Base-by-base conservation (phyloP, 2,329 filamentous ascomycete species). In the Trichoderma sp. region DNA sequence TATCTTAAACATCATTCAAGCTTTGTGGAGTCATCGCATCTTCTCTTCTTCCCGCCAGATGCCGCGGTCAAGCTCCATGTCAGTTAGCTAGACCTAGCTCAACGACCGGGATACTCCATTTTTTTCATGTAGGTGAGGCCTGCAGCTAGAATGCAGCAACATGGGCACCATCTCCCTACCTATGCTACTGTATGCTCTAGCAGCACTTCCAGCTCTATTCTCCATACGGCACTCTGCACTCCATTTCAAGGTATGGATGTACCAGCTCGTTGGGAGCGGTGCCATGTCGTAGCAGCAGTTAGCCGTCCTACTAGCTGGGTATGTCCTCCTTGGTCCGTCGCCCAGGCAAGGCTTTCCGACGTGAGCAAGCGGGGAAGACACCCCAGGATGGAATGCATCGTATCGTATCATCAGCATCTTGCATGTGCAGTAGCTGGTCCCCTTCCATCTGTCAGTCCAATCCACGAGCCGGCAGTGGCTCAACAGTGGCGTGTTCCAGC, bases 131-230 rank as follows among this genome's bases (percentile, higher is more conserved):
- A 61, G 56, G 66, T 69, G 66, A 39, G 56, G 56, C 68, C 51
- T 71, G 68, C 68, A 71, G 68, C 68, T 53, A 60, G 60, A 53
- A 63, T 71, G 68, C 68, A 63, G 51, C 60, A 64, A 14, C 68
- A 64, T 71, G 66, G 66, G 66, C 47, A n/a, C 15, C 56, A 28
- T 69, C 24, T 1, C 15, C 39, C 39, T 43, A 43, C 39, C 39
- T 43, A 69, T 69, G 66, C 66, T 61, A 43, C 39, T 43, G 39
- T 43, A 36, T 57, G 51, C n/a, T 32, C 43, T 24, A 64, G 51
- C 28, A 32, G 58, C 28, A 56, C 21, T 58, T 43, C 18, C 30
- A 32, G 3, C 32, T 58, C 51, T 34, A 58, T 43, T 11, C 39
- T 34, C 26, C 60, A 43, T 28, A 39, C 36, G 43, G 43, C 8